phyloP scores from a whole-genome alignment of 306 rosid genomes.

The Vigna nakashimae region DNA sequence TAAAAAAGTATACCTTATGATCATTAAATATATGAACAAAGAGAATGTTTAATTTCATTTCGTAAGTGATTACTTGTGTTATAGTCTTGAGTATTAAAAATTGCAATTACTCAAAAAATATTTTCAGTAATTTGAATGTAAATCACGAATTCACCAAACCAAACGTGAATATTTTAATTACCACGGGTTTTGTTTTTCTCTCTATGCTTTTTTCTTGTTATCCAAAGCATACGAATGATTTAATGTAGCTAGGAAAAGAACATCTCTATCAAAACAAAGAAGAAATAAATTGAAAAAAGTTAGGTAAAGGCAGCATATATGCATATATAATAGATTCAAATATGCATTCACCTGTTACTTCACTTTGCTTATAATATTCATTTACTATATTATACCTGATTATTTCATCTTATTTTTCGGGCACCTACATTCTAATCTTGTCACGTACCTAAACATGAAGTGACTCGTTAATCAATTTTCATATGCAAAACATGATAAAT shows the following conservation, averaged over 20 bases:
- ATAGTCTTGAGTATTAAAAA: too few relatives aligned
- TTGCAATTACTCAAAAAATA: too few relatives aligned
- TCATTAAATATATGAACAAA: too few relatives aligned
- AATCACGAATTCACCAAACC: too few relatives aligned
- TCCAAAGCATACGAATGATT: background rate
- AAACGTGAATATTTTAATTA: too few relatives aligned
- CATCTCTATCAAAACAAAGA: background rate
- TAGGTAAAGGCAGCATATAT: conserved; percentile 23
- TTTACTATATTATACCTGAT: background rate
- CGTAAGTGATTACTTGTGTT: too few relatives aligned
- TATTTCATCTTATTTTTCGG: conserved; percentile 2
- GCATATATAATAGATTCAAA: background rate
- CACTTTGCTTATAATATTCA: background rate
- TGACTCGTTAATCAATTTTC: background rate
- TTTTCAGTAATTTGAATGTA: too few relatives aligned
- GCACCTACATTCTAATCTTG: background rate
- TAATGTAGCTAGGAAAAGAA: background rate
- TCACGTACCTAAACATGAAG: background rate
- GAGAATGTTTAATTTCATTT: too few relatives aligned
- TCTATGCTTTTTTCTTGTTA: background rate
- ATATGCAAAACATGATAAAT: conserved; percentile 39
- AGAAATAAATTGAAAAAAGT: conserved; percentile 10
- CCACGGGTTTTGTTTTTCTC: too few relatives aligned
- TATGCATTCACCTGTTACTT: background rate
- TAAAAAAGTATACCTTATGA: too few relatives aligned